Evolutionary conservation across 2,329 filamentous ascomycete species (phyloP), one percentile per base, ranked within the genome.

Genomic region (Xylariaceae sp.): DNA sequence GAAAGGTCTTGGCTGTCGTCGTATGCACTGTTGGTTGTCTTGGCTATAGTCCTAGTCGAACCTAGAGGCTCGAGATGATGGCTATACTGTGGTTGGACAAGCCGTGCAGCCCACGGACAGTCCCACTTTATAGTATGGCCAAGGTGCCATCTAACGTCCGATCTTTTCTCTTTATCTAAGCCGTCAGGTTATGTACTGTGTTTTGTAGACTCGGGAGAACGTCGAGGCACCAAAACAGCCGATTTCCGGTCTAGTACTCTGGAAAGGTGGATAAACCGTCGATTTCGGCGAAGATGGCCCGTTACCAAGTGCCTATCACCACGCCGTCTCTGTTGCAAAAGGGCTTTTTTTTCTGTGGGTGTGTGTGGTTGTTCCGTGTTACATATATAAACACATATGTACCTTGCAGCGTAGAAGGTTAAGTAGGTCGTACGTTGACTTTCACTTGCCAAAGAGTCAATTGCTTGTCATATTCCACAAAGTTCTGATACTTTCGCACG

Each of bases 371-470:
- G 9, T 32, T 29, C 10, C 23, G 20, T 20, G 20, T 19, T 46
- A 42, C 23, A 20, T 20, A 12, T 44, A 21, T 23, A n/a, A 18
- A 20, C 7, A 21, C n/a, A n/a, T n/a, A n/a, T n/a, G n/a, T n/a
- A n/a, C n/a, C n/a, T n/a, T 50, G 32, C 32, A 16, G 9, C 10
- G n/a, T 29, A 21, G 6, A 44, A 44, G n/a, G 43, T n/a, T 23
- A 18, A 23, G 26, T 16, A 37, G 32, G 42, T 50, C 42, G 48
- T 50, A 44, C 18, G 42, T 50, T 50, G 23, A 44, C 26, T 21
- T 50, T 50, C n/a, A 44, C 26, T 21, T 29, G 19, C 18, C 20
- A 6, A 37, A 37, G 5, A 37, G 32, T 37, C 23, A 2, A 20
- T 41, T 20, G 18, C 20, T 41, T 52, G 18, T 10, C 19, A 45